Conservation (phyloP, 73 alveolate species). For the Tetrahymena malaccensis region DNA sequence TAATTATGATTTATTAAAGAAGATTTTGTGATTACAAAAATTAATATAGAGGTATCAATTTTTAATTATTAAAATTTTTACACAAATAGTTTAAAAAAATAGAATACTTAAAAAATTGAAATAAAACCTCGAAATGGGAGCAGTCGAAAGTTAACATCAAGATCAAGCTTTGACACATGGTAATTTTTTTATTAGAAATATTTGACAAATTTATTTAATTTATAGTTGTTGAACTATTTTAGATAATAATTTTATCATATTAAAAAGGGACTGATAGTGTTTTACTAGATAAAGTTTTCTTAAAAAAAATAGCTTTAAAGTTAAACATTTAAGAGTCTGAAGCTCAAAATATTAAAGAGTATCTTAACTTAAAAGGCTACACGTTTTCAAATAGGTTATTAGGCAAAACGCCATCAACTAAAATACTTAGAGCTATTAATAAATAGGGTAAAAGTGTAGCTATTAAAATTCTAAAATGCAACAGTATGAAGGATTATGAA, state of each 20-base stretch:
- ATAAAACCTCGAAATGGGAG: not conserved
- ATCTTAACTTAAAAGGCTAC: not conserved
- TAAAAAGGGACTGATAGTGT: not conserved
- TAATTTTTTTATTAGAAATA: too few relatives aligned
- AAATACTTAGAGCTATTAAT: not conserved
- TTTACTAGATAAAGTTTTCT: not conserved
- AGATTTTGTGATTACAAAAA: too few relatives aligned
- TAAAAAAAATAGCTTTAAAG: not conserved
- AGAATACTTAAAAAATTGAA: not conserved
- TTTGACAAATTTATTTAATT: too few relatives aligned
- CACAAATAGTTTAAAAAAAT: too few relatives aligned
- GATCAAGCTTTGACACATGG: not conserved
- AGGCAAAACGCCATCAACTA: not conserved
- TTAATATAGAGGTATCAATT: not conserved
- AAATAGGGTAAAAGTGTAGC: not conserved
- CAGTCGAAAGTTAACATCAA: not conserved
- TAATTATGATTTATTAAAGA: too few relatives aligned
- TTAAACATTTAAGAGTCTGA: not conserved
- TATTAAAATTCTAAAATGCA: not conserved
- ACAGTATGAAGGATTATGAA: not conserved
- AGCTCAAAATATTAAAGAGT: not conserved
- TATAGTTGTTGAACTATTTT: too few relatives aligned
- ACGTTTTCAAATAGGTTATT: not conserved
- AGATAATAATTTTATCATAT: not conserved
- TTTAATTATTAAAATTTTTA: too few relatives aligned